Conservation (phyloP, 139 green algal genomes). For the Chlorella ohadii region DNA sequence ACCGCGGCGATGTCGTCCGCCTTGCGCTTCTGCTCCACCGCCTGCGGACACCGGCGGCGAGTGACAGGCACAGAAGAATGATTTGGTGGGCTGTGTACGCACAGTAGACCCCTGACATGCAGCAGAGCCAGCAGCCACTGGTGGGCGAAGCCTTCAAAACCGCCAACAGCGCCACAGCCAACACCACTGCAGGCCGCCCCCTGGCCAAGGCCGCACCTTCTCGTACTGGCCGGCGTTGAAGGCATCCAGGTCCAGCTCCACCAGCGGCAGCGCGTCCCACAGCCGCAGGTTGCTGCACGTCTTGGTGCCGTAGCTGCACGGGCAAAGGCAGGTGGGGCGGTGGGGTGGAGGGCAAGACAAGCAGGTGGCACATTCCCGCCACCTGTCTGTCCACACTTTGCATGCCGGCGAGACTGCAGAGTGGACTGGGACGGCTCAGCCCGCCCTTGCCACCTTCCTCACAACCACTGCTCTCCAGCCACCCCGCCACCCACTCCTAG, state of each 20-base stretch:
- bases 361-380: no score
- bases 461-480: no score
- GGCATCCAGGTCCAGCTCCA: constrained; percentile 93
- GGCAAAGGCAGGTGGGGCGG: no score
- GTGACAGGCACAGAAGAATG: background rate
- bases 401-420: no score
- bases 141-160: no score
- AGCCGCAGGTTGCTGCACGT: constrained; percentile 94
- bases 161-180: no score
- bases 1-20: constrained; percentile 96
- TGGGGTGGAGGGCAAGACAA: no score
- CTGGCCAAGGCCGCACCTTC: constrained; percentile 16
- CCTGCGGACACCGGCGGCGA: constrained; percentile 51
- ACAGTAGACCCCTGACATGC: background rate
- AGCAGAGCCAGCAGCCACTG: background rate
- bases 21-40: constrained; percentile 80
- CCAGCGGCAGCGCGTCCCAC: constrained; percentile 90
- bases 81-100: no score
- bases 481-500: no score
- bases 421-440: no score
- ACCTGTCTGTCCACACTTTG: no score
- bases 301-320: constrained; percentile 24
- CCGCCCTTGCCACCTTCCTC: no score
- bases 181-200: background rate
- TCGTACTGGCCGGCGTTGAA: constrained; percentile 87